A percentile compares a stretch with the other conserved stretches of the same genome.
These are phyloP conservation scores for Penicillium steckii DNA, from an alignment of 495 filamentous ascomycete genomes.

Conservation along the genomic window DNA sequence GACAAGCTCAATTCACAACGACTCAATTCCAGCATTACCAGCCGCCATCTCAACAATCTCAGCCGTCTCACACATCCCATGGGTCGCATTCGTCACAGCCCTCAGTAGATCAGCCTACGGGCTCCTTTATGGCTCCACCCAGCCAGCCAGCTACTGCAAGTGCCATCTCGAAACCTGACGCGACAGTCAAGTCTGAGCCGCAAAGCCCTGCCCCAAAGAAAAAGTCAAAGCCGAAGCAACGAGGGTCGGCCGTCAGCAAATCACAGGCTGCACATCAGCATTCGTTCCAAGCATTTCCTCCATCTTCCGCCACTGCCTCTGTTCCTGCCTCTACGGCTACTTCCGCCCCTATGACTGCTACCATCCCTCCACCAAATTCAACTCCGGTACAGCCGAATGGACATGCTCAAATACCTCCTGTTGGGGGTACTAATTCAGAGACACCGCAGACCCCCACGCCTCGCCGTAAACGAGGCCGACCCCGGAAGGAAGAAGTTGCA, in stretches of 20 bases:
- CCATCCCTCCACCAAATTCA: neutral
- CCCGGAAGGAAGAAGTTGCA: constrained; percentile 27
- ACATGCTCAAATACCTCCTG: constrained; percentile 3
- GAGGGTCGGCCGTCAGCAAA: constrained; percentile 8
- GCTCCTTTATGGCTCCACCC: constrained; percentile 4
- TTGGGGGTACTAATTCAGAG: neutral
- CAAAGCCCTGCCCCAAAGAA: constrained; percentile 24
- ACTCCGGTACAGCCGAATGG: constrained; percentile 14
- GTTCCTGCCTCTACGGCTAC: neutral
- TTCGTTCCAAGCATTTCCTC: constrained; percentile 4
- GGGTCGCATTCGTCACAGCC: constrained; percentile 3
- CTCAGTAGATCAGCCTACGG: constrained; percentile 3
- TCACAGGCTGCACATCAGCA: constrained; percentile 10
- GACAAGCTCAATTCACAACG: constrained; percentile 3
- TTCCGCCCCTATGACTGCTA: neutral
- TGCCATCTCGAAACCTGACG: neutral
- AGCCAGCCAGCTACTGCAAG: constrained; percentile 2
- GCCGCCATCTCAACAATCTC: constrained; percentile 6
- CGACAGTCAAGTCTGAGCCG: constrained; percentile 12
- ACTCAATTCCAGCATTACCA: constrained; percentile 23
- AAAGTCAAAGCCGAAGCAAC: constrained; percentile 24
- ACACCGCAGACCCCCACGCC: constrained; percentile 8
- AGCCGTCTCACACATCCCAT: neutral
- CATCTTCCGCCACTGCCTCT: neutral
- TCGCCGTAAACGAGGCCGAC: constrained; percentile 28